Evolutionary conservation across 2,329 filamentous ascomycete genomes (phyloP).

Genomic region (Xylaria sp.): DNA sequence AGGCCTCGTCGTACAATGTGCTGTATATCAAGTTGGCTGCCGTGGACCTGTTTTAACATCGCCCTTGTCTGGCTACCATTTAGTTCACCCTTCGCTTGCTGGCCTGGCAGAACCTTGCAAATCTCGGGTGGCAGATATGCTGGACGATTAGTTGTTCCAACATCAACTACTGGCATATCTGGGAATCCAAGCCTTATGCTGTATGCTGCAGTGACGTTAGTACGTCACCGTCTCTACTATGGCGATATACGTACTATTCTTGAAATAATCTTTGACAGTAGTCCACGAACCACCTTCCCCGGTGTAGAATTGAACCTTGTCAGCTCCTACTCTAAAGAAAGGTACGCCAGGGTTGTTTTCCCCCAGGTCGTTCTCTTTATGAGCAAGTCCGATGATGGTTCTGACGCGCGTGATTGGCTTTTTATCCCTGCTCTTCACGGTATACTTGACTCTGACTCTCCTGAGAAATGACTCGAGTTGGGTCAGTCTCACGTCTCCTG

Average conservation of each 20-base stretch:
- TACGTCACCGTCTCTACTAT: neutral
- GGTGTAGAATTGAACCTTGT: neutral
- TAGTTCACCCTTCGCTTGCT: neutral
- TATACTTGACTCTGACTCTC: neutral
- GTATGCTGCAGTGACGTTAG: neutral
- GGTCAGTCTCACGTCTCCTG: neutral
- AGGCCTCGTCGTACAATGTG: neutral
- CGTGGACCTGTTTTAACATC: neutral
- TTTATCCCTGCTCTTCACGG: no score
- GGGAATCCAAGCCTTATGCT: no score
- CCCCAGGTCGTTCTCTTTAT: neutral
- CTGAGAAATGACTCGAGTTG: neutral
- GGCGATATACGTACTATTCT: neutral
- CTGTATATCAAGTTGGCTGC: no score
- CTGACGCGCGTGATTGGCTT: neutral
- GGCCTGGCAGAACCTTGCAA: neutral
- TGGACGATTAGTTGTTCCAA: neutral
- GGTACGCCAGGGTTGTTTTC: neutral
- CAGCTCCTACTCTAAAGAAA: neutral
- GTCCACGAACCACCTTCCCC: no score
- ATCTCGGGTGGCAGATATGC: neutral
- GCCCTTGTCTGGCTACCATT: neutral
- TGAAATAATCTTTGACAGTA: neutral
- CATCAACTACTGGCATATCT: neutral
- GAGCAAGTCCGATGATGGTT: neutral